Evolutionary conservation across 2,329 filamentous ascomycete genomes (phyloP).

Genomic region (Alternaria gaisen): DNA sequence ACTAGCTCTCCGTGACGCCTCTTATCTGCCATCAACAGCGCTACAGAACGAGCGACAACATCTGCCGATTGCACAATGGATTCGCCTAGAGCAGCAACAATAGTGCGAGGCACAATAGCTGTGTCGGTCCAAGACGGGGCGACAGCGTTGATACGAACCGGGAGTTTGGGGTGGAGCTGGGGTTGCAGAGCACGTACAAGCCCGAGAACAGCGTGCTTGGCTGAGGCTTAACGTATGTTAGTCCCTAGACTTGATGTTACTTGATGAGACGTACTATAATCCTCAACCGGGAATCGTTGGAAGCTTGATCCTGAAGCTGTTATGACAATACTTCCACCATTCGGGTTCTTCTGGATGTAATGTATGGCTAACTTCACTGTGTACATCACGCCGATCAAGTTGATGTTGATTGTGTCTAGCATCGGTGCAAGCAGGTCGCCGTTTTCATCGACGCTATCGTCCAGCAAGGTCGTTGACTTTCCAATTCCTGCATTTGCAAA

Average conservation of each 20-base stretch:
- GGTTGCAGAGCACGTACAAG: slow-evolving; percentile 38
- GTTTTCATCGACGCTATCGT: slow-evolving; percentile 41
- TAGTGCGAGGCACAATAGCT: slow-evolving; percentile 25
- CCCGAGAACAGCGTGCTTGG: slow-evolving; percentile 46
- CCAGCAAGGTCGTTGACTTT: slow-evolving; percentile 28
- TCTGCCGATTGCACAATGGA: slow-evolving; percentile 33
- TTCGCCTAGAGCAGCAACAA: slow-evolving; percentile 28
- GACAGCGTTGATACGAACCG: slow-evolving; percentile 47
- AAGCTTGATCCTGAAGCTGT: slow-evolving; percentile 44
- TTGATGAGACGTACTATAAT: slow-evolving; percentile 37
- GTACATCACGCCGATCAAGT: slow-evolving; percentile 41
- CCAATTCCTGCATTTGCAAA: slow-evolving; percentile 51
- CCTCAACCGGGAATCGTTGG: slow-evolving; percentile 31
- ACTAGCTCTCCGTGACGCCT: slow-evolving; percentile 39
- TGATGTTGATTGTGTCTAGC: slow-evolving; percentile 39
- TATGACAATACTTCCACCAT: slow-evolving; percentile 45
- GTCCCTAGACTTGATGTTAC: not conserved
- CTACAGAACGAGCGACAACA: slow-evolving; percentile 35
- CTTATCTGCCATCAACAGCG: slow-evolving; percentile 38
- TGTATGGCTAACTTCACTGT: slow-evolving; percentile 42
- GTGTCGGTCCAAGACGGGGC: slow-evolving; percentile 46
- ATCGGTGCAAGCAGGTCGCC: slow-evolving; percentile 41
- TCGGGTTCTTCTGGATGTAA: slow-evolving; percentile 35
- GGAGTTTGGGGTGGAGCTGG: slow-evolving; percentile 31
- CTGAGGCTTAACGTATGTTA: slow-evolving; percentile 28